Evolutionary conservation across 129 eudicot species (phyloP), one percentile per base, ranked within the genome.

Genomic region (Ambrosia artemisiifolia): DNA sequence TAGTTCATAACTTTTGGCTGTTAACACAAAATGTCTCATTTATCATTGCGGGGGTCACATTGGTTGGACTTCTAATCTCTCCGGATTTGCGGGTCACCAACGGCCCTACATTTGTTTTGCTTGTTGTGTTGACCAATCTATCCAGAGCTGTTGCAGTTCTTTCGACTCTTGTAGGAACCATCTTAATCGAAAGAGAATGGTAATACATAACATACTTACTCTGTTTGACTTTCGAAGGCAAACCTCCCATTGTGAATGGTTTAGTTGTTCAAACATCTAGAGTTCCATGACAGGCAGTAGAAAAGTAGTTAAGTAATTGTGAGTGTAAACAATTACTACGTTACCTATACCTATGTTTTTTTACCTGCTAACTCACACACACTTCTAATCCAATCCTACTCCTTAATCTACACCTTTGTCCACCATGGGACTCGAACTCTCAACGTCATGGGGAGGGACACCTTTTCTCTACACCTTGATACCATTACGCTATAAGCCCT

Each of bases 171-270:
- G 96, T 96, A n/a, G 99, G 99, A 77, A 94, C 99, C 67, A 88
- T 94, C 77, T 80, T 94, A 86, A 76, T 94, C 5, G 99, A 90
- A 84, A 82, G 99, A 88, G 99, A 94, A 86, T 94, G 99, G 99
- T 94, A 75, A 33, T 53, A n/a, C n/a, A n/a, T n/a, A n/a, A 12
- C 54, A 35, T 48, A 18, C 5, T 49, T 50, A 5, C 13, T 36
- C 48, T 12, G 4, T 44, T 72, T 60, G 33, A 36, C 57, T 54
- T 38, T 40, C 40, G 44, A 54, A n/a, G 67, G 54, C 66, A 75
- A 65, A 75, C 16, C 3, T 57, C 77, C 36, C 18, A 30, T 13
- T 53, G 3, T 18, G 38, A 38, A 36, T 48, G 14, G 4, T 16
- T 0, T 33, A 46, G 2, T n/a, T 62, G 34, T 46, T 1, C 35